phyloP scores from a whole-genome alignment of 441 rosid species.

The Oxalis stricta region DNA sequence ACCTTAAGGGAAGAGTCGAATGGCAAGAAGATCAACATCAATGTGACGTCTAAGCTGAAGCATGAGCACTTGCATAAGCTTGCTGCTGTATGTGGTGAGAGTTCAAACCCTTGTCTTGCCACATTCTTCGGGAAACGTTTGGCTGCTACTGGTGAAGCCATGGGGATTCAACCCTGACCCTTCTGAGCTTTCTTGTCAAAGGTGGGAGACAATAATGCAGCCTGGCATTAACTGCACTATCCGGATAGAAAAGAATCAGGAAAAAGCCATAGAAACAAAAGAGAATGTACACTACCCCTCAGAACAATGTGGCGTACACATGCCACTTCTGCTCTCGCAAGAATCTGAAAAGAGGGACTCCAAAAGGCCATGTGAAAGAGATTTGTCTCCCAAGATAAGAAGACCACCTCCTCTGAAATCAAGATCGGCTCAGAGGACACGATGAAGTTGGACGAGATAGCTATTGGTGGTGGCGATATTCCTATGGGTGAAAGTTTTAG shows the following conservation, averaged over 20 bases:
- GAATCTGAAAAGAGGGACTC: constrained; percentile 55
- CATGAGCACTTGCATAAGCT: too few species aligned
- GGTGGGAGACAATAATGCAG: constrained; percentile 67
- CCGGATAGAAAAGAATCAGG: constrained; percentile 38
- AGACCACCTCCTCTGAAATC: constrained; percentile 7
- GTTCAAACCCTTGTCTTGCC: too few species aligned
- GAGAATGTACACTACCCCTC: constrained; percentile 12
- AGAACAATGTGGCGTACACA: constrained; percentile 48
- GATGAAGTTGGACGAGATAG: constrained; percentile 1
- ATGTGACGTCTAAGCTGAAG: too few species aligned
- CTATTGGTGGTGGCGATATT: constrained; percentile 8
- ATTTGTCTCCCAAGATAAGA: constrained; percentile 36
- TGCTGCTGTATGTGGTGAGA: too few species aligned
- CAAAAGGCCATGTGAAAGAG: constrained; percentile 50
- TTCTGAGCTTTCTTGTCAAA: constrained; percentile 14
- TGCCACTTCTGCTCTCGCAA: constrained; percentile 52
- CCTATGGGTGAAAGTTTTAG: constrained; percentile 6
- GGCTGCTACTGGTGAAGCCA: too few species aligned
- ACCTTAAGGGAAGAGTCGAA: too few species aligned
- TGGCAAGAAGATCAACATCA: too few species aligned
- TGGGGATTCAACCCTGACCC: too few species aligned
- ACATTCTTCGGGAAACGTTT: too few species aligned
- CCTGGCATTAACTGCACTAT: constrained; percentile 71
- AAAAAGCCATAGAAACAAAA: constrained; percentile 15
- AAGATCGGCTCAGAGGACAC: constrained; percentile 10